Evolutionary conservation across 345 rosid genomes (phyloP).

Genomic region (Hypericum androsaemum): DNA sequence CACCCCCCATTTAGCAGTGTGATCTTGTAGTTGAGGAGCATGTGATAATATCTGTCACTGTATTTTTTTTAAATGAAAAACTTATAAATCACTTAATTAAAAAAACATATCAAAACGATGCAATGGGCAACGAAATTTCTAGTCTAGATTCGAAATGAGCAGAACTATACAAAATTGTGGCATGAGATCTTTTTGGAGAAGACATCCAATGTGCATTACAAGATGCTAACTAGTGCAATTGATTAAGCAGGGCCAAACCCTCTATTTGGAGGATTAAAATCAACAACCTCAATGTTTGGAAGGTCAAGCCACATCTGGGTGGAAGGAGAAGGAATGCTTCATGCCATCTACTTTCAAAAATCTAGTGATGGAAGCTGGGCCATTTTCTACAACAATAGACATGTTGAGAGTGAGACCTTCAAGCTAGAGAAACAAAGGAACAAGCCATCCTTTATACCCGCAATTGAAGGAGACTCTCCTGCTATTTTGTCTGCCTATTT

Average conservation of each 20-base stretch:
- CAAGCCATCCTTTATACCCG: constrained; percentile 35
- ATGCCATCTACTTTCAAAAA: constrained; percentile 34
- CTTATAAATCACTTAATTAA: too few relatives aligned
- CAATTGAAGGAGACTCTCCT: constrained; percentile 32
- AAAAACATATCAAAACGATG: too few relatives aligned
- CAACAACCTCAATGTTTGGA: constrained; percentile 33
- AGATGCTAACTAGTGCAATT: too few relatives aligned
- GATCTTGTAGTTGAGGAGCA: too few relatives aligned
- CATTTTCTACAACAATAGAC: constrained; percentile 32
- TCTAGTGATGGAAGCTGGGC: constrained; percentile 24
- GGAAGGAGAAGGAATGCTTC: constrained; percentile 63
- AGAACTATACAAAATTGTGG: too few relatives aligned
- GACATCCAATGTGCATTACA: background rate
- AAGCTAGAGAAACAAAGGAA: constrained; percentile 30
- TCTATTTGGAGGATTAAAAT: constrained; percentile 35
- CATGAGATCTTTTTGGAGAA: background rate
- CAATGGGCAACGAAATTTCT: too few relatives aligned
- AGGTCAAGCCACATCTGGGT: constrained; percentile 33
- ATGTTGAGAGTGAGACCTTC: constrained; percentile 39
- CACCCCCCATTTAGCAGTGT: too few relatives aligned
- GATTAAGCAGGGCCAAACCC: constrained; percentile 38
- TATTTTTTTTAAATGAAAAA: too few relatives aligned
- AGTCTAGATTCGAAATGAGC: too few relatives aligned
- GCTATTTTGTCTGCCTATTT: constrained; percentile 33
- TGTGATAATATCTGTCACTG: too few relatives aligned